Evolutionary conservation across 176 grass and related monocot species (phyloP), one percentile per base, ranked within the genome.

Genomic region (Oropetium thomaeum): DNA sequence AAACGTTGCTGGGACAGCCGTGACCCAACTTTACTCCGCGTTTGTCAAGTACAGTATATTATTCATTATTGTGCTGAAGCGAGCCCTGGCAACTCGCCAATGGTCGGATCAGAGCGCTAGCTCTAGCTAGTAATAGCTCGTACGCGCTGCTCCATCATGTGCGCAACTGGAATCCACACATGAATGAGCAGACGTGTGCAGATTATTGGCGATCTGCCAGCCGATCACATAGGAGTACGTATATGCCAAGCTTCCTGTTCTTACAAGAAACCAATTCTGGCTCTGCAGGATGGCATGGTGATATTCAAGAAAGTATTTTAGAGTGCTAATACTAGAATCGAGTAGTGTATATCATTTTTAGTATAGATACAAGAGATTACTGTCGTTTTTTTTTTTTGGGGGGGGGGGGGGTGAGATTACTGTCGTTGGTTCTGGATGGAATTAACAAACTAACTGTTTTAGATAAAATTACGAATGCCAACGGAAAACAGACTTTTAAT

Each of bases 21-120:
- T 53, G 51, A 67, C 70, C 60, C 29, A 68, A 75, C 48, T 52
- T 52, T 52, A 52, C 48, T 52, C 48, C 10, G 19, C 48, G 20
- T 2, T 49, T 51, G 48, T 9, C 43, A 29, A 31, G n/a, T n/a
- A n/a, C n/a, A n/a, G n/a, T n/a, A n/a, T n/a, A n/a, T n/a, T n/a
- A n/a, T n/a, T n/a, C n/a, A n/a, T n/a, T n/a, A n/a, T 29, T 11
- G 78, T 52, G 57, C 33, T 19, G 30, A 14, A 37, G 37, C 43
- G 19, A 52, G 7, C 48, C 23, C 13, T 52, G 67, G 23, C 42
- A 27, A 29, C 16, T 28, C 31, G 33, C 25, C 22, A 22, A 57
- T 32, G 33, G 58, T 53, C 25, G 14, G n/a, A 13, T 53, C 44
- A 10, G 33, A 58, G 13, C 58, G 22, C 22, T 28, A 51, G 12